A percentile compares a stretch with the other conserved stretches of the same genome.
Evolutionary conservation across 768 basidiomycete genomes (phyloP).

Genomic region (Boletus reticulatus): DNA sequence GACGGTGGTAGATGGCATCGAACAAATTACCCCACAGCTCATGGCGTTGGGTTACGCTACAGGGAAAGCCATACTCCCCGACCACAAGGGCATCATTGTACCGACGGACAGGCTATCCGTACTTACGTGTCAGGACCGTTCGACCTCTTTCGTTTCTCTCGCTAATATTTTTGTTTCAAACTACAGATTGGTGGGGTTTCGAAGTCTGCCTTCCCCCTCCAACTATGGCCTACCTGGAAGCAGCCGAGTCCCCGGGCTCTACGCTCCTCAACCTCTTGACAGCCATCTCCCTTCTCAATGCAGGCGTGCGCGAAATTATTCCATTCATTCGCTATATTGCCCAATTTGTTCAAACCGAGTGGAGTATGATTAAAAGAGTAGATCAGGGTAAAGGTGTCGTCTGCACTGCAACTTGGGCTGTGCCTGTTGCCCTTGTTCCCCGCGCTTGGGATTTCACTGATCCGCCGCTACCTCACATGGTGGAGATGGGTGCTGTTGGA

Average conservation of each 20-base stretch:
- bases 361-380: conserved; percentile 56
- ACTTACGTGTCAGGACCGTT: conserved; percentile 63
- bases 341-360: conserved; percentile 78
- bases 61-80: conserved; percentile 58
- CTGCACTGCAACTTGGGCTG: conserved; percentile 88
- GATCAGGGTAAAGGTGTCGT: conserved; percentile 77
- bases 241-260: conserved; percentile 55
- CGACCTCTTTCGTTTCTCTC: background rate
- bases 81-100: conserved; percentile 68
- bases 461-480: conserved; percentile 32
- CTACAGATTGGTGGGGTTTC: conserved; percentile 86
- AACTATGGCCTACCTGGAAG: conserved; percentile 57
- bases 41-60: conserved; percentile 79
- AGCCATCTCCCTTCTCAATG: conserved; percentile 63
- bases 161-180: conserved; percentile 6
- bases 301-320: conserved; percentile 77
- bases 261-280: conserved; percentile 74
- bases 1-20: conserved; percentile 65
- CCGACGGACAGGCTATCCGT: conserved; percentile 77
- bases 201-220: conserved; percentile 76
- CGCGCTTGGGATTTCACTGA: conserved; percentile 78
- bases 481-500: conserved; percentile 10
- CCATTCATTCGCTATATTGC: conserved; percentile 84
- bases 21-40: conserved; percentile 71
- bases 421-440: conserved; percentile 77